Percentiles rank a stretch among this genome's conserved stretches.
Conservation (phyloP, 1,139 yeast genomes). For the Magnusiomyces tetraspermus region DNA sequence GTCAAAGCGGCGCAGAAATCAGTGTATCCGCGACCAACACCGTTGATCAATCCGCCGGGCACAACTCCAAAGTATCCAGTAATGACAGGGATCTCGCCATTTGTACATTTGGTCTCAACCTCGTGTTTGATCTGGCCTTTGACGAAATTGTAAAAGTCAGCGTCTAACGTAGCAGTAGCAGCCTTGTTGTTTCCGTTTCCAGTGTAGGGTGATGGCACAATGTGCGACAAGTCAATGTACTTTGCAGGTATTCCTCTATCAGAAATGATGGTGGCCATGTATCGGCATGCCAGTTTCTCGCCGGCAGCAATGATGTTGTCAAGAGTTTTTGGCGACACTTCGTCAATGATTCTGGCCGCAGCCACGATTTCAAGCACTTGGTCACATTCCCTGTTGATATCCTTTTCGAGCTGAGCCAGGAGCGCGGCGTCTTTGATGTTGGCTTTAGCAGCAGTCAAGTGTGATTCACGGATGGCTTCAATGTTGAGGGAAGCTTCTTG, state of each 20-base stretch:
- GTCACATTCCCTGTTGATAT: constrained; percentile 56
- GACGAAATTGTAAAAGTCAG: constrained; percentile 50
- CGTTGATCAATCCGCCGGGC: constrained; percentile 87
- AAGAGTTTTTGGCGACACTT: constrained; percentile 76
- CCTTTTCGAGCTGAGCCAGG: constrained; percentile 41
- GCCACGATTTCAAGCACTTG: constrained; percentile 60
- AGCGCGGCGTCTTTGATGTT: constrained; percentile 42
- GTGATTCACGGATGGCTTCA: constrained; percentile 64
- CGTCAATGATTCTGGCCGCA: constrained; percentile 89
- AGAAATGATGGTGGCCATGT: constrained; percentile 74
- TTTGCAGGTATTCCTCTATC: constrained; percentile 69
- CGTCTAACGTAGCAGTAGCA: constrained; percentile 43
- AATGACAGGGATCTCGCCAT: constrained; percentile 61
- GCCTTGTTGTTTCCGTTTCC: not conserved
- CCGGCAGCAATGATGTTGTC: constrained; percentile 91
- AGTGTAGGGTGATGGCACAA: constrained; percentile 33
- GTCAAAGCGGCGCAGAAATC: constrained; percentile 94
- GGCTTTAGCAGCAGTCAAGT: constrained; percentile 57
- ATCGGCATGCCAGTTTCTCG: constrained; percentile 82
- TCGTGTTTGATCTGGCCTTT: constrained; percentile 49
- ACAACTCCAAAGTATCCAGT: constrained; percentile 93
- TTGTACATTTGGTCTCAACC: constrained; percentile 33
- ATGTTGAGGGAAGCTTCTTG: constrained; percentile 28
- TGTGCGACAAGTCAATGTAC: constrained; percentile 68
- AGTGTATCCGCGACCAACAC: constrained; percentile 95